Evolutionary conservation across 176 grass and related monocot species (phyloP), one percentile per base, ranked within the genome.

Genomic region (Carex myosuroides): DNA sequence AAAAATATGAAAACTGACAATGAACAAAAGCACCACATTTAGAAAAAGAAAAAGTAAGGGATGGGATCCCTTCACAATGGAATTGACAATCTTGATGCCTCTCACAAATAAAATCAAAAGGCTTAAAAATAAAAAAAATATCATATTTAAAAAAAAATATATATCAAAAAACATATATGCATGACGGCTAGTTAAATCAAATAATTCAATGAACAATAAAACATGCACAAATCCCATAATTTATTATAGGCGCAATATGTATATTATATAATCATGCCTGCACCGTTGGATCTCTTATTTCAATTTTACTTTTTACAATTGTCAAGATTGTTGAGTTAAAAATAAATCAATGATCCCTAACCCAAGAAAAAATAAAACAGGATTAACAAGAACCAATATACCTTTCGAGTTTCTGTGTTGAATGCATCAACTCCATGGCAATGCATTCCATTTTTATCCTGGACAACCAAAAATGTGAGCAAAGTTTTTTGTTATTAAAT

Each of bases 381-480:
- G 70, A 81, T 48, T 11, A 84, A 82, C 33, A 84, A 61, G 44
- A 89, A 80, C 17, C 10, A 13, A 68, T 60, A 24, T 84, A 98
- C 95, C 95, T 95, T 87, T 48, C 85, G 91, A 70, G 88, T 94
- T 93, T 91, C 90, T 2, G 79, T 76, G 52, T 98, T 92, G 85
- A 98, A 88, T 17, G 91, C 90, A 93, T 98, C 95, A 65, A 95
- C 91, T 87, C 95, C 95, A 86, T 95, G 92, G 79, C 95, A 98
- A 81, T 87, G 84, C 33, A 90, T 89, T 85, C 87, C 88, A 56
- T 87, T 88, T 81, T 92, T 86, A 80, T 79, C 89, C 91, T 98
- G 86, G 64, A 88, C 79, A 70, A 77, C 12, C 5, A 77, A 56
- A 55, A 53, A 77, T 30, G 46, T 53, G 9, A 75, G 20, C 35